Evolutionary conservation across 257 asterid species (phyloP).

Genomic region (Henckelia pumila): DNA sequence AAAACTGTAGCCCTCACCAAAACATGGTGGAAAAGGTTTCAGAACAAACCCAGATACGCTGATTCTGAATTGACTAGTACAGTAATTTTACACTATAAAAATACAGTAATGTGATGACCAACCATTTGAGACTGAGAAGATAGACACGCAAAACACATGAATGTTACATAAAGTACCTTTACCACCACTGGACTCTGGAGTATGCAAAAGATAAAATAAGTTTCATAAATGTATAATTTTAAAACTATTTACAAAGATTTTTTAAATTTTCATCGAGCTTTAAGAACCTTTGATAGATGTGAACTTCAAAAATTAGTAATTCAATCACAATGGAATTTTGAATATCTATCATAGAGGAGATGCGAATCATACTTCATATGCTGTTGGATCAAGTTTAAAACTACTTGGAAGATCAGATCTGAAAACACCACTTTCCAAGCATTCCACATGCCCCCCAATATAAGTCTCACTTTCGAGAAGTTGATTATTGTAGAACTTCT

Average conservation of each 20-base stretch:
- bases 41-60: background rate
- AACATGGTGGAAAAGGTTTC: background rate
- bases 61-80: background rate
- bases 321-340: background rate
- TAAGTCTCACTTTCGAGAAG: slow-evolving; percentile 98
- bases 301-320: background rate
- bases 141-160: background rate
- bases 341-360: slow-evolving; percentile 18
- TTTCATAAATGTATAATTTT: too few relatives aligned
- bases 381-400: slow-evolving; percentile 91
- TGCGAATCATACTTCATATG: slow-evolving; percentile 59
- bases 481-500: slow-evolving; percentile 74
- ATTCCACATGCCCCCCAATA: slow-evolving; percentile 98
- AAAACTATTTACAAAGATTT: background rate
- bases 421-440: slow-evolving; percentile 99
- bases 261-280: background rate
- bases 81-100: background rate
- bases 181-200: background rate
- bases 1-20: background rate
- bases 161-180: background rate
- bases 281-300: background rate
- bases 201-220: background rate
- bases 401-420: slow-evolving; percentile 95
- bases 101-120: background rate
- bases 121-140: background rate